phyloP scores from a whole-genome alignment of 495 filamentous ascomycete genomes.

The Talaromyces ruber region DNA sequence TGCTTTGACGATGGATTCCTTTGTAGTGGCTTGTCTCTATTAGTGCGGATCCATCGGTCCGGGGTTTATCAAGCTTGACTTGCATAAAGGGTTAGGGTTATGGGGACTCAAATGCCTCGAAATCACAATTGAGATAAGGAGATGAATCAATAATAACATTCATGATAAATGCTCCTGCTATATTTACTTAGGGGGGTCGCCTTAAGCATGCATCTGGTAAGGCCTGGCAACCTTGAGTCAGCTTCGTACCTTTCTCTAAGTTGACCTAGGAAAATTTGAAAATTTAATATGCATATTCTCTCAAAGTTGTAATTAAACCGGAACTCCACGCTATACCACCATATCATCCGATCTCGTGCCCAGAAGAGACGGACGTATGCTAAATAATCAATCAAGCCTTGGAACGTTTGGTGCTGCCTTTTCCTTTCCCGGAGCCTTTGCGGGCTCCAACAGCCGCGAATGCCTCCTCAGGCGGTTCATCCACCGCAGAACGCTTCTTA shows the following conservation, averaged over 20 bases:
- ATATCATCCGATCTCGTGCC: neutral
- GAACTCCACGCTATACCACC: neutral
- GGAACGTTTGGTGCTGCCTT: slow-evolving; percentile 3
- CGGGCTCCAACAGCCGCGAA: slow-evolving; percentile 25
- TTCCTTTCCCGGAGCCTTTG: slow-evolving; percentile 19
- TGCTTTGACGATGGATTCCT: too few relatives aligned
- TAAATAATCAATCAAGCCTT: neutral
- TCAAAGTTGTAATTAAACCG: neutral
- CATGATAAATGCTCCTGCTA: too few relatives aligned
- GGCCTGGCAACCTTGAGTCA: too few relatives aligned
- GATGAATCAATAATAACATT: too few relatives aligned
- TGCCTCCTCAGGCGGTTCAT: slow-evolving; percentile 25
- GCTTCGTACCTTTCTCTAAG: too few relatives aligned
- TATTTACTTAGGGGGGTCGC: too few relatives aligned
- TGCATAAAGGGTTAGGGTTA: neutral
- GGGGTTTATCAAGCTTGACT: neutral
- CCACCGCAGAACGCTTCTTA: slow-evolving; percentile 16
- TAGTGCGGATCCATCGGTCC: neutral
- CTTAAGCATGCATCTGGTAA: too few relatives aligned
- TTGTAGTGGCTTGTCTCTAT: neutral
- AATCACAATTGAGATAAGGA: too few relatives aligned
- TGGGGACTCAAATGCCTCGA: too few relatives aligned
- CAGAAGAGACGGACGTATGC: slow-evolving; percentile 4
- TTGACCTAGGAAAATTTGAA: neutral
- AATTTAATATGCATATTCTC: neutral